Evolutionary conservation across 2,329 filamentous ascomycete genomes (phyloP), one percentile per base, ranked within the genome.

Genomic region (Byssothecium circinans): DNA sequence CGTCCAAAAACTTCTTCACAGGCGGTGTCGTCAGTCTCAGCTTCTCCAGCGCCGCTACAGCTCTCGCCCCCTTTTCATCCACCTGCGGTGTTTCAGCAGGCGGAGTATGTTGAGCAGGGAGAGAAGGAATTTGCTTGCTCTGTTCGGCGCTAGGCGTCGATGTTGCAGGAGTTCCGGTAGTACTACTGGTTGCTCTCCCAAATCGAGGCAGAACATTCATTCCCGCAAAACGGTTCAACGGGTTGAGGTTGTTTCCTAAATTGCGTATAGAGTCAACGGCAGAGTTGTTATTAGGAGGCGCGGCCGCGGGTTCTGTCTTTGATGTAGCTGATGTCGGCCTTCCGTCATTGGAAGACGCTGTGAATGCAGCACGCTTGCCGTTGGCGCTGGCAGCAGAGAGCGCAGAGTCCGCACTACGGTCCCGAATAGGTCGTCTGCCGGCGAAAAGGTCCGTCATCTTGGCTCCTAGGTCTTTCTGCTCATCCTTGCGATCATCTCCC

Each of bases 231-330:
- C 89, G 83, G 36, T 85, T 89, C 67, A 95, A 85, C 2, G 90
- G 90, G 61, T 95, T 95, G 27, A 95, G 76, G 1, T 86, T 86
- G 67, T 81, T 94, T 30, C 89, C 86, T 50, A 95, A 79, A 65
- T 82, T 92, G 45, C 88, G 84, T 76, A 95, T 86, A 11, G 89
- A 89, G 54, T 95, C 89, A 2, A 95, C 81, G 11, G 87, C 85
- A 2, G 86, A 85, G 51, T 80, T 81, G 45, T 57, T 58, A 41
- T 50, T 46, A 12, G 47, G 47, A 10, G 57, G 52, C 14, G 64
- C 11, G 17, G 29, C 7, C 11, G 14, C 49, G 7, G 65, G 43
- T 10, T 68, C 66, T 22, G 65, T 57, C 23, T 65, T 66, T 14
- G 43, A 41, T 11, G 60, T 44, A 40, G 53, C 48, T 33, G 62